These are phyloP conservation scores for Saturnispora kantuleensis DNA, from an alignment of 805 yeast genomes.

Conservation along the genomic window DNA sequence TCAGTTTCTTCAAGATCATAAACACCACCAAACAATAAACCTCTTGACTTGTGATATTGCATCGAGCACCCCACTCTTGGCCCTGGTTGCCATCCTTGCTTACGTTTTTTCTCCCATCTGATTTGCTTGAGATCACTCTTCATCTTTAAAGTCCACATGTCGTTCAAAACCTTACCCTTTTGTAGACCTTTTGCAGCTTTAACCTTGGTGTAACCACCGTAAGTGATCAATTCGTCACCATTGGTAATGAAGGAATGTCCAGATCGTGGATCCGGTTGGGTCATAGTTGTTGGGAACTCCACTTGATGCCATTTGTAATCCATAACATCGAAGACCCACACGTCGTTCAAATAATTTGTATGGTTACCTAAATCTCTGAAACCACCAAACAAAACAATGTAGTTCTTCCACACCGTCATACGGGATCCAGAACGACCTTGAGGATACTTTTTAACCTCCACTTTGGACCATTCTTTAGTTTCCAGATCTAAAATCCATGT, in stretches of 20 bases:
- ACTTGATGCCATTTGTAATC: conserved; percentile 86
- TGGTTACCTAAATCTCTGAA: conserved; percentile 81
- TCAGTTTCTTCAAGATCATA: conserved; percentile 93
- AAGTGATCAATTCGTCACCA: conserved; percentile 72
- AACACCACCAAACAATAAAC: conserved; percentile 91
- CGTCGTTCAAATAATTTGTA: conserved; percentile 73
- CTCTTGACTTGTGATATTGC: conserved; percentile 84
- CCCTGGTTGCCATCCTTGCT: conserved; percentile 83
- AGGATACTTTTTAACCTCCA: conserved; percentile 66
- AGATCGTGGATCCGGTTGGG: conserved; percentile 82
- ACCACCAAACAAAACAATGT: conserved; percentile 78
- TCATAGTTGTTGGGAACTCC: conserved; percentile 73
- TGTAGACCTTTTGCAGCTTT: conserved; percentile 83
- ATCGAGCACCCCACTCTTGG: conserved; percentile 93
- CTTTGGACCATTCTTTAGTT: conserved; percentile 81
- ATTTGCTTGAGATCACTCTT: conserved; percentile 66
- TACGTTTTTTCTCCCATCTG: conserved; percentile 83
- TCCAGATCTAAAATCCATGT: conserved; percentile 87
- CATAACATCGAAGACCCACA: conserved; percentile 89
- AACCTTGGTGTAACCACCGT: conserved; percentile 92
- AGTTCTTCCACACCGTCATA: conserved; percentile 86
- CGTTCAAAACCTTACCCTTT: conserved; percentile 82
- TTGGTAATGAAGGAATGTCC: conserved; percentile 72
- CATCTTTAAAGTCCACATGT: conserved; percentile 83
- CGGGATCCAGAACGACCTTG: conserved; percentile 88